A percentile compares a stretch with the other conserved stretches of the same genome.
Evolutionary conservation across 805 yeast genomes (phyloP).

Genomic region (Kodamaea kakaduensis): DNA sequence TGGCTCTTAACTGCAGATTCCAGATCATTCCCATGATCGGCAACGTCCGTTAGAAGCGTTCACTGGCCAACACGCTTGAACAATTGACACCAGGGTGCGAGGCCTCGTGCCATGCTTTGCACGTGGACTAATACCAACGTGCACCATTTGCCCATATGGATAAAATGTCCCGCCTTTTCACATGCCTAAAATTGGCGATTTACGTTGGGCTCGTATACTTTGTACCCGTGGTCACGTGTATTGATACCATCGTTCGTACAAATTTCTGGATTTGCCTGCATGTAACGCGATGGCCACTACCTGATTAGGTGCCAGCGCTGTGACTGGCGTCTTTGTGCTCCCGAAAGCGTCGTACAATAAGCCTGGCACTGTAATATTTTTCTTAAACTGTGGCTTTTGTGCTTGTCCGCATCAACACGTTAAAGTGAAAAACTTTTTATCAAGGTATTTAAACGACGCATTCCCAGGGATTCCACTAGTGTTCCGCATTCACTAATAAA

Average conservation of each 20-base stretch:
- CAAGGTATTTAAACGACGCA: neutral
- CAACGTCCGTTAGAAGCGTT: too few species aligned
- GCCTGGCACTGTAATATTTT: too few species aligned
- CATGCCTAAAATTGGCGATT: slow-evolving; percentile 1
- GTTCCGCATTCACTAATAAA: neutral
- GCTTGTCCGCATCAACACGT: neutral
- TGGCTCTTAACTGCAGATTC: too few species aligned
- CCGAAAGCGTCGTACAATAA: too few species aligned
- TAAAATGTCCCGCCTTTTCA: slow-evolving; percentile 1
- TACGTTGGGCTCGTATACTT: too few species aligned
- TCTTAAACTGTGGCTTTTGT: slow-evolving; percentile 7
- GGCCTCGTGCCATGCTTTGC: too few species aligned
- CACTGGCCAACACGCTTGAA: too few species aligned
- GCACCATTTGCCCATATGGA: slow-evolving; percentile 1
- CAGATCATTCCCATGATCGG: too few species aligned
- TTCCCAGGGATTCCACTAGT: neutral
- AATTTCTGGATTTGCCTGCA: slow-evolving; percentile 1
- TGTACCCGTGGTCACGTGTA: slow-evolving; percentile 5
- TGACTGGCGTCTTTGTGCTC: neutral
- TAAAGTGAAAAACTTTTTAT: slow-evolving; percentile 4
- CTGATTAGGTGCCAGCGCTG: slow-evolving; percentile 1
- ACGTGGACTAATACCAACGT: slow-evolving; percentile 1
- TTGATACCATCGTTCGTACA: slow-evolving; percentile 2
- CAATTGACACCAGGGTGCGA: too few species aligned
- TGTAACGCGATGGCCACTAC: neutral